Evolutionary conservation across 2,329 filamentous ascomycete species (phyloP), one percentile per base, ranked within the genome.

Genomic region (Hypoxylon sp.): DNA sequence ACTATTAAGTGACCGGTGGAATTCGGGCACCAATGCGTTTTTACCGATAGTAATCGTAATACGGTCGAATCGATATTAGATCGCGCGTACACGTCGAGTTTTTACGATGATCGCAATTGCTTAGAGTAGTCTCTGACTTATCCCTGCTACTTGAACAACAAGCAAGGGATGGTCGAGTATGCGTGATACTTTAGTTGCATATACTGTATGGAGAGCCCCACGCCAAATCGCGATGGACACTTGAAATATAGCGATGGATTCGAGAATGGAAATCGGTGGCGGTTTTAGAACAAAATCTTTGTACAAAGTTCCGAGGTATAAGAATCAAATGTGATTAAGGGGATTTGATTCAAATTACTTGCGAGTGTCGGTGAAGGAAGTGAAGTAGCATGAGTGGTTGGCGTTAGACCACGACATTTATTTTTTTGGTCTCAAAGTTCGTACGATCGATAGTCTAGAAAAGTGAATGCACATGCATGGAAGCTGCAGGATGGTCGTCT

Each of bases 21-120:
- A 30, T 61, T 68, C 60, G 65, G 52, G 63, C 38, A 70, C 63
- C 55, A 66, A 68, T 51, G 55, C 59, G 65, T 65, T 65, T 48
- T 65, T 48, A 62, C 34, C 41, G 63, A 48, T 28, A 58, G 50
- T 60, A 60, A 60, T 52, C 52, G 34, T 36, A 52, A 57, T 48
- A 28, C n/a, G n/a, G 51, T 30, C 57, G 48, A 23, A 51, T 57
- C 56, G 55, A 36, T 58, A 11, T 19, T 46, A 46, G 41, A 48
- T 46, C n/a, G 46, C 55, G 49, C 50, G 58, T 50, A 62, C 53
- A 62, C 38, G 56, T 59, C 60, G 43, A 60, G 46, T 53, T 60
- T 58, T 6, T 55, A 61, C 23, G 61, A 55, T 59, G 63, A 69
- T 69, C 64, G 62, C 49, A 65, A 65, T 68, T 28, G 32, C 51